These are phyloP conservation scores for Musa acuminata DNA, from an alignment of 176 grass and related monocot genomes.

Conservation along the genomic window DNA sequence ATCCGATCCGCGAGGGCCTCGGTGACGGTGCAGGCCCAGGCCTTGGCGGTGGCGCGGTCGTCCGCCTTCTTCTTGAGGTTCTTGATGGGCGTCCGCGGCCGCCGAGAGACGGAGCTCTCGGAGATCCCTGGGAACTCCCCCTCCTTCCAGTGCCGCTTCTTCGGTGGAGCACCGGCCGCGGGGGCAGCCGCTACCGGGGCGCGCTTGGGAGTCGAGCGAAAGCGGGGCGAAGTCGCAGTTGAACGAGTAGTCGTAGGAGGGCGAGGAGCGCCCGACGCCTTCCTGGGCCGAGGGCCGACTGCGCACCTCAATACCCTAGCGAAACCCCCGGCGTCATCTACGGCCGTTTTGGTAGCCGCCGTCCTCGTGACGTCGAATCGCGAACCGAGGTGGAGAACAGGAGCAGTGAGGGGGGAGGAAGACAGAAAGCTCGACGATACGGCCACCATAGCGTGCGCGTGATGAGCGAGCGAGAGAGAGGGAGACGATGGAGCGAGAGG, in stretches of 20 bases:
- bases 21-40: slow-evolving; percentile 85
- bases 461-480: too few species aligned
- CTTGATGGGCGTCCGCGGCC: slow-evolving; percentile 33
- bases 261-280: background rate
- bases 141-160: slow-evolving; percentile 52
- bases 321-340: background rate
- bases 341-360: background rate
- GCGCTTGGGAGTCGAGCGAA: background rate
- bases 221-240: background rate
- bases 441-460: background rate
- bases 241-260: background rate
- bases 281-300: background rate
- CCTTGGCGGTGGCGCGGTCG: slow-evolving; percentile 38
- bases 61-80: slow-evolving; percentile 71
- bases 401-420: background rate
- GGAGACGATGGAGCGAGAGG: too few species aligned
- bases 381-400: background rate
- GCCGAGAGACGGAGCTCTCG: background rate
- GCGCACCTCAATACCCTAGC: background rate
- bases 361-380: background rate
- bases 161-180: background rate
- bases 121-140: slow-evolving; percentile 39
- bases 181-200: background rate
- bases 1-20: slow-evolving; percentile 63
- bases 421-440: background rate